A percentile compares a stretch with the other conserved stretches of the same genome.
Evolutionary conservation across 179 eudicot genomes (phyloP).

Genomic region (Sideroxylon spinosum): DNA sequence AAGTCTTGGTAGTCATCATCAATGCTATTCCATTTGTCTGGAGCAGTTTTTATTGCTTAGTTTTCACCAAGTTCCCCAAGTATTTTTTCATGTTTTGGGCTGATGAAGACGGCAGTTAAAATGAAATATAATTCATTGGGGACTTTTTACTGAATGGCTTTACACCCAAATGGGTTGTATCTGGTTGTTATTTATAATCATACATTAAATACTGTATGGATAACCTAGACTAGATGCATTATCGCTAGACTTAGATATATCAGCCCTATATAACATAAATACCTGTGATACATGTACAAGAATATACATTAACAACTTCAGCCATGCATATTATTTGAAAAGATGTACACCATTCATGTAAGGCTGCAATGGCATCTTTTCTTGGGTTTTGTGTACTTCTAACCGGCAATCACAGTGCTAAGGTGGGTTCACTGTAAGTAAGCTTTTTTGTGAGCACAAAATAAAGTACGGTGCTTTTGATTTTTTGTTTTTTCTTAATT

Average conservation of each 20-base stretch:
- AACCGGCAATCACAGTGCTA: not conserved
- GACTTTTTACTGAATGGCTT: too few species aligned
- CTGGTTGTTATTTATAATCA: too few species aligned
- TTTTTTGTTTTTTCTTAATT: not conserved
- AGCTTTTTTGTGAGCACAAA: not conserved
- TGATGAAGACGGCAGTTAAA: not conserved
- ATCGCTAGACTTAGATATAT: too few species aligned
- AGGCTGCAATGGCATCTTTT: not conserved
- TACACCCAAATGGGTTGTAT: too few species aligned
- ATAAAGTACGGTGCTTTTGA: not conserved
- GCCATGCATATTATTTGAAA: not conserved
- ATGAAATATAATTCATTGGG: not conserved
- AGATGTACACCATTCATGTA: not conserved
- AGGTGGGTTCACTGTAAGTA: not conserved
- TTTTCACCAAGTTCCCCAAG: not conserved
- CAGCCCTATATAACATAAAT: too few species aligned
- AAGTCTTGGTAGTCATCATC: not conserved
- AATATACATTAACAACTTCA: too few species aligned
- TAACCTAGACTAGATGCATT: too few species aligned
- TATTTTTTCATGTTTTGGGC: conserved; percentile 5
- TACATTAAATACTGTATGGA: too few species aligned
- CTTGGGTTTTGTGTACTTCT: not conserved
- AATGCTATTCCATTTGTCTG: not conserved
- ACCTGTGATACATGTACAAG: too few species aligned
- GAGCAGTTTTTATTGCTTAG: not conserved